phyloP scores from a whole-genome alignment of 768 basidiomycete species.

The Tephrocybe sp. region DNA sequence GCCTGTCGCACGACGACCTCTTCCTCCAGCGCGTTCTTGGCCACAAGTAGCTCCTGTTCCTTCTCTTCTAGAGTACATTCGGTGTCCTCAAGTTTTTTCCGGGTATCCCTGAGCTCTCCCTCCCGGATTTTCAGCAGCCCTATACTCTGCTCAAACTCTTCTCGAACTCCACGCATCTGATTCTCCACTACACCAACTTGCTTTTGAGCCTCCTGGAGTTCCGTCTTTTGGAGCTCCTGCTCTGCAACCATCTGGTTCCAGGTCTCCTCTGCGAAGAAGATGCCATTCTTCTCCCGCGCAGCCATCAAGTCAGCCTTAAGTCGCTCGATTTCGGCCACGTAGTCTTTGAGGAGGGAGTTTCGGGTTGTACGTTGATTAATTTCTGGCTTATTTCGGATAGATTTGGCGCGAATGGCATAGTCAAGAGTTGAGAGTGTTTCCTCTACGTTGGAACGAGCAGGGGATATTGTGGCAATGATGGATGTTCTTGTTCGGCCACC shows the following conservation, averaged over 20 bases:
- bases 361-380: conserved; percentile 93
- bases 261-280: conserved; percentile 87
- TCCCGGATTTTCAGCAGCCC: conserved; percentile 71
- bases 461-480: conserved; percentile 95
- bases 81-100: conserved; percentile 51
- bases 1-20: conserved; percentile 77
- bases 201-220: conserved; percentile 78
- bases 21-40: conserved; percentile 67
- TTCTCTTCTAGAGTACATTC: conserved; percentile 50
- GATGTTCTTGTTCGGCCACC: conserved; percentile 97
- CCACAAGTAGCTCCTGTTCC: conserved; percentile 54
- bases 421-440: conserved; percentile 97
- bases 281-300: conserved; percentile 93
- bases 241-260: conserved; percentile 82
- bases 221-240: conserved; percentile 73
- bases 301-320: conserved; percentile 88
- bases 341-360: conserved; percentile 89
- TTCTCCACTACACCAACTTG: conserved; percentile 82
- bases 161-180: conserved; percentile 73
- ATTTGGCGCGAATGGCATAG: conserved; percentile 93
- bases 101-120: conserved; percentile 67
- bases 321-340: conserved; percentile 89
- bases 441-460: conserved; percentile 90
- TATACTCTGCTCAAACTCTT: conserved; percentile 92
- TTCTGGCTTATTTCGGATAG: conserved; percentile 93